Evolutionary conservation across 2,329 filamentous ascomycete genomes (phyloP).

Genomic region (Talaromyces funiculosus): DNA sequence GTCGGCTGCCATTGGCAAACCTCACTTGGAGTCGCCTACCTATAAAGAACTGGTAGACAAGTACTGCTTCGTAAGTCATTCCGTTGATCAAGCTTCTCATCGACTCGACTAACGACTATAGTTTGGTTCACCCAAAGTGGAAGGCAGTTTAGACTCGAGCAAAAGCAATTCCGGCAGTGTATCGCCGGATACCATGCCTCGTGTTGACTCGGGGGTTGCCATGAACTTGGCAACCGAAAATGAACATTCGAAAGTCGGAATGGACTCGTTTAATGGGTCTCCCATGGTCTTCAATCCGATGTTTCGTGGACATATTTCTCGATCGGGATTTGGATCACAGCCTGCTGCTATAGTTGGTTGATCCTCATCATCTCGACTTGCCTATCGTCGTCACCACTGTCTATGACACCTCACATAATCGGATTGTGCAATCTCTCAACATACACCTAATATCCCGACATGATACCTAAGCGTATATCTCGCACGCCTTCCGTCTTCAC

Average conservation of each 20-base stretch:
- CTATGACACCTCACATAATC: not conserved
- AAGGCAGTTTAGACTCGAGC: conserved; percentile 1
- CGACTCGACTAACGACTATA: conserved; percentile 21
- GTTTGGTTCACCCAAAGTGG: conserved; percentile 46
- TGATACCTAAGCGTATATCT: conserved; percentile 6
- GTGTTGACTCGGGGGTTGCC: conserved; percentile 9
- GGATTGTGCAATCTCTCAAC: not conserved
- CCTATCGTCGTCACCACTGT: not conserved
- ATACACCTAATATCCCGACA: conserved; percentile 5
- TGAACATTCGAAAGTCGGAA: not conserved
- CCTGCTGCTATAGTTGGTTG: conserved; percentile 40
- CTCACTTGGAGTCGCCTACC: conserved; percentile 73
- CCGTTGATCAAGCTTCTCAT: too few species aligned
- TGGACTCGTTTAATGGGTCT: conserved; percentile 22
- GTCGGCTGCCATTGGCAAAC: conserved; percentile 53
- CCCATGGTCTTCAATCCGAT: conserved; percentile 38
- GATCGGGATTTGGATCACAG: conserved; percentile 42
- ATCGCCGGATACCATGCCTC: conserved; percentile 1
- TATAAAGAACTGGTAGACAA: conserved; percentile 98
- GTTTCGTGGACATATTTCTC: conserved; percentile 28
- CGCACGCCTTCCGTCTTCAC: not conserved
- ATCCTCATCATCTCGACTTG: conserved; percentile 9
- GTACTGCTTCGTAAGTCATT: conserved; percentile 97
- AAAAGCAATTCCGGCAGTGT: conserved; percentile 13
- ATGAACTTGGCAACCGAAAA: not conserved